A percentile compares a stretch with the other conserved stretches of the same genome.
phyloP scores from a whole-genome alignment of 768 basidiomycete genomes.

The Mrakia gelida region DNA sequence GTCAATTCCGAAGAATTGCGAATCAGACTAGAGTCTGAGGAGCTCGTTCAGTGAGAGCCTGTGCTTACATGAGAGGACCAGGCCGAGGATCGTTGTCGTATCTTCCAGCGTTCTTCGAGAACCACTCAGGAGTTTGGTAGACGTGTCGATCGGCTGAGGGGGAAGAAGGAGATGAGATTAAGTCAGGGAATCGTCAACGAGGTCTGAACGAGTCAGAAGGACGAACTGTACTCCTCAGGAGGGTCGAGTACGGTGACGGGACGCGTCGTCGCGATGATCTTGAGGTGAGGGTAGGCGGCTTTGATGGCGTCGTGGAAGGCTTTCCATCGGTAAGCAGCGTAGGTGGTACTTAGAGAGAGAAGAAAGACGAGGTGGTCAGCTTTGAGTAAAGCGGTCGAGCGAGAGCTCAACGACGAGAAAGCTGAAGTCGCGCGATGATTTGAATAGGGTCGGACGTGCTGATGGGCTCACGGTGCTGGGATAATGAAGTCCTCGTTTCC shows the following conservation, averaged over 20 bases:
- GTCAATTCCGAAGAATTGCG: neutral
- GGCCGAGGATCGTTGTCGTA: slow-evolving; percentile 24
- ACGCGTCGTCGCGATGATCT: slow-evolving; percentile 19
- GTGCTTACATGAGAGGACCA: slow-evolving; percentile 10
- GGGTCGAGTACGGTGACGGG: slow-evolving; percentile 19
- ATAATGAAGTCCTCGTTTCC: slow-evolving; percentile 48
- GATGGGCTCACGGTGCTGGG: neutral
- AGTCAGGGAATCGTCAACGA: neutral
- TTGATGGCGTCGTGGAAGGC: slow-evolving; percentile 40
- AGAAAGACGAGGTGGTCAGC: neutral
- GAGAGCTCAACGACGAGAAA: no score
- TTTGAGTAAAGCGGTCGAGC: slow-evolving; percentile 46
- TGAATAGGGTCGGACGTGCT: no score
- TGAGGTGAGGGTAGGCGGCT: slow-evolving; percentile 16
- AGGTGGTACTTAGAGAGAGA: neutral
- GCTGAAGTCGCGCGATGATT: no score
- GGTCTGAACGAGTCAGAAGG: neutral
- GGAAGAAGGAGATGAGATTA: neutral
- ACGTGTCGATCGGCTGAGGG: slow-evolving; percentile 12
- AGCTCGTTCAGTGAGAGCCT: no score
- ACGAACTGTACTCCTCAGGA: slow-evolving; percentile 1
- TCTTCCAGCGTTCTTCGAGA: neutral
- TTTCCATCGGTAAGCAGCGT: slow-evolving; percentile 42
- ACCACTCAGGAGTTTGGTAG: slow-evolving; percentile 8
- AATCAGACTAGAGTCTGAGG: no score